Conservation (phyloP, 2,329 filamentous ascomycete genomes). For the Colletotrichum tropicale region DNA sequence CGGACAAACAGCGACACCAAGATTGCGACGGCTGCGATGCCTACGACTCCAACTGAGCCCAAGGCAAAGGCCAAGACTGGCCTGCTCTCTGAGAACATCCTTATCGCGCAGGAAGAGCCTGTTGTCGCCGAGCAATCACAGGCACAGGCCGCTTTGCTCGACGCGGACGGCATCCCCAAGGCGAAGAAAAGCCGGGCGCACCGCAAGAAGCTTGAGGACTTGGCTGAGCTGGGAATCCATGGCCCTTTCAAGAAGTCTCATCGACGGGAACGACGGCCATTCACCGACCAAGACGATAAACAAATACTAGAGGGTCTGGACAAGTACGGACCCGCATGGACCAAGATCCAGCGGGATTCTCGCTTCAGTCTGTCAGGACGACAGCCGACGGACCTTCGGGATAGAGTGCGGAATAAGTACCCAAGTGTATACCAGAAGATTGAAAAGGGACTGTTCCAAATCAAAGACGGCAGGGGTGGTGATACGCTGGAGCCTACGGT, state of each 20-base stretch:
- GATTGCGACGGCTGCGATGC: slow-evolving; percentile 13
- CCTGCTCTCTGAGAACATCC: slow-evolving; percentile 59
- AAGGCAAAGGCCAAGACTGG: slow-evolving; percentile 50
- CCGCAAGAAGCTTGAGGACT: slow-evolving; percentile 60
- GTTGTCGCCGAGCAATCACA: slow-evolving; percentile 23
- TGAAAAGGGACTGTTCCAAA: slow-evolving; percentile 57
- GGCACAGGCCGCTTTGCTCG: slow-evolving; percentile 24
- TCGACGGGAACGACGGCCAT: slow-evolving; percentile 63
- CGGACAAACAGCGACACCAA: slow-evolving; percentile 38
- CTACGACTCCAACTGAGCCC: slow-evolving; percentile 24
- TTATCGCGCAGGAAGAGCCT: slow-evolving; percentile 51
- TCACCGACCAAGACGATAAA: slow-evolving; percentile 66
- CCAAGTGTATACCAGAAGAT: slow-evolving; percentile 61
- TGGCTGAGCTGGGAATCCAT: slow-evolving; percentile 63
- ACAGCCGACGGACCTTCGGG: slow-evolving; percentile 67
- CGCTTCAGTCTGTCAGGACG: slow-evolving; percentile 61
- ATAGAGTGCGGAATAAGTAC: slow-evolving; percentile 68
- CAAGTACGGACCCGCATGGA: slow-evolving; percentile 67
- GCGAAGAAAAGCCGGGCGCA: slow-evolving; percentile 58
- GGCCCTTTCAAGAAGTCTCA: slow-evolving; percentile 67
- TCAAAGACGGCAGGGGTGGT: slow-evolving; percentile 43
- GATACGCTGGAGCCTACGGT: slow-evolving; percentile 57
- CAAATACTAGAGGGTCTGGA: slow-evolving; percentile 66
- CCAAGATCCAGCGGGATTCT: slow-evolving; percentile 66
- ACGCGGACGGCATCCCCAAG: slow-evolving; percentile 40